Evolutionary conservation across 495 filamentous ascomycete genomes (phyloP).

Genomic region (Penicillium pancosmium): DNA sequence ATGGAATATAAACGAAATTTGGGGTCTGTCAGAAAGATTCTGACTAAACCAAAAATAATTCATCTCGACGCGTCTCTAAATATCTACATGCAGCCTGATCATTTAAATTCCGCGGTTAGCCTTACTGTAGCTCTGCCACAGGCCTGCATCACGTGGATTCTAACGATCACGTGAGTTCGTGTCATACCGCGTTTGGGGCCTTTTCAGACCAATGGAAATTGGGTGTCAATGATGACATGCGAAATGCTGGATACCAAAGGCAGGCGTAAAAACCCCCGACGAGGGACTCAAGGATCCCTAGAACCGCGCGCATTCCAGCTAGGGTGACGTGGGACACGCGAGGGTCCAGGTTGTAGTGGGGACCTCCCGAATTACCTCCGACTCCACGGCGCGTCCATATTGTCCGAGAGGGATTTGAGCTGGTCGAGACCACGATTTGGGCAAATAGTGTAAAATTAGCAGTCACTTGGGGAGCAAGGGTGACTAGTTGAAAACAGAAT

Average conservation of each 20-base stretch:
- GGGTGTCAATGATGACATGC: conserved; percentile 3
- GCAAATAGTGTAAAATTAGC: background rate
- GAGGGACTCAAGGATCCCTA: conserved; percentile 7
- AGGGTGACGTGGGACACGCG: conserved; percentile 27
- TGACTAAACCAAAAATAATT: too few relatives aligned
- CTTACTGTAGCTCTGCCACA: too few relatives aligned
- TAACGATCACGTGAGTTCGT: conserved; percentile 21
- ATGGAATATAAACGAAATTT: too few relatives aligned
- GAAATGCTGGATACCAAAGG: conserved; percentile 18
- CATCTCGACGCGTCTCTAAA: too few relatives aligned
- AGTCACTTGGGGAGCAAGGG: background rate
- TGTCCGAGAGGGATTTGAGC: background rate
- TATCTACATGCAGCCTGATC: too few relatives aligned
- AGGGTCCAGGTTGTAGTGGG: conserved; percentile 18
- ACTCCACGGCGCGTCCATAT: conserved; percentile 16
- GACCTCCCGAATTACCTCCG: conserved; percentile 23
- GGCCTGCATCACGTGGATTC: background rate
- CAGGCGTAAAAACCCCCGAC: conserved; percentile 1
- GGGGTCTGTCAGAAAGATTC: too few relatives aligned
- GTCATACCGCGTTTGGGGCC: conserved; percentile 20
- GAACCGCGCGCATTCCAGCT: conserved; percentile 24
- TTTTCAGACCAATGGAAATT: background rate
- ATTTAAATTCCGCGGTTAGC: too few relatives aligned
- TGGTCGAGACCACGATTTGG: background rate
- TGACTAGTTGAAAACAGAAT: background rate